phyloP scores from a whole-genome alignment of 2,329 filamentous ascomycete genomes.

The Orbilia ellipsospora region DNA sequence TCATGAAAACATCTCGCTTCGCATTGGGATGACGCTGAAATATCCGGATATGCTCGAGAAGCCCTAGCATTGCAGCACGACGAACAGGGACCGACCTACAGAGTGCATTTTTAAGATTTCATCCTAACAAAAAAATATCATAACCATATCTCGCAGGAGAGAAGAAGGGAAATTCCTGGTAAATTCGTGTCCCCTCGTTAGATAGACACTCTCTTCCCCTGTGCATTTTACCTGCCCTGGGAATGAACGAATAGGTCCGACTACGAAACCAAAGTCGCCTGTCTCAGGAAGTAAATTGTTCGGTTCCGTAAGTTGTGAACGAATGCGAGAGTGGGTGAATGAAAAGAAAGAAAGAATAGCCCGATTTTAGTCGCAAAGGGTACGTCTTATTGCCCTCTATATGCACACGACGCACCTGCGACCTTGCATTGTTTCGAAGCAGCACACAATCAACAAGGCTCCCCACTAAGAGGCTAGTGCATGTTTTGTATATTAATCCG shows the following conservation, averaged over 20 bases:
- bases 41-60: conserved; percentile 5
- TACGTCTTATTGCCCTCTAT: conserved; percentile 13
- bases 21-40: conserved; percentile 8
- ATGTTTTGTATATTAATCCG: conserved; percentile 52
- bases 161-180: conserved; percentile 25
- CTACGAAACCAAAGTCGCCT: conserved; percentile 5
- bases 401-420: conserved; percentile 19
- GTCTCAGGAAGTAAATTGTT: conserved; percentile 2
- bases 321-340: too few relatives aligned
- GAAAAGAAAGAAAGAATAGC: not conserved
- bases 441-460: conserved; percentile 21
- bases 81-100: too few relatives aligned
- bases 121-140: not conserved
- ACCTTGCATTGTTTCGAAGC: conserved; percentile 55
- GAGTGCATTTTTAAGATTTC: too few relatives aligned
- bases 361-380: conserved; percentile 31
- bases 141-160: not conserved
- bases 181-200: not conserved
- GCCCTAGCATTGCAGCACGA: too few relatives aligned
- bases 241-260: conserved; percentile 13
- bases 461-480: not conserved
- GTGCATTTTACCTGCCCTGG: conserved; percentile 31
- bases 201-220: not conserved
- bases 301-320: not conserved
- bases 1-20: conserved; percentile 8